These are phyloP conservation scores for Aspergillus spinulosporus DNA, from an alignment of 2,329 filamentous ascomycete genomes.

Conservation along the genomic window DNA sequence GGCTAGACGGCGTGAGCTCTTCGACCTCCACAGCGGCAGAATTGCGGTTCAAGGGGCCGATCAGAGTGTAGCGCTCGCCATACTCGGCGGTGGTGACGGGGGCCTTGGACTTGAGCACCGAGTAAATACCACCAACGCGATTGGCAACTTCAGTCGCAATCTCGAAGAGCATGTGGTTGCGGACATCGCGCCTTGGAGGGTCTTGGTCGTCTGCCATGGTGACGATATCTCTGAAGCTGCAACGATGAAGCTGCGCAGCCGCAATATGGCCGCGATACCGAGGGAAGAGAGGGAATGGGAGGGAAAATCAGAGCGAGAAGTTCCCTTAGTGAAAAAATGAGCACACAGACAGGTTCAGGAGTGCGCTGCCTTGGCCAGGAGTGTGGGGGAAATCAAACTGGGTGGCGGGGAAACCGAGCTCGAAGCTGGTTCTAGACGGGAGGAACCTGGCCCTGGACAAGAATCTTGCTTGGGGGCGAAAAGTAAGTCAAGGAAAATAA, in stretches of 20 bases:
- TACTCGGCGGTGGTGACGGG: conserved; percentile 97
- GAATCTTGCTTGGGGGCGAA: neutral
- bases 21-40: conserved; percentile 97
- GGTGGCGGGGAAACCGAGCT: conserved; percentile 12
- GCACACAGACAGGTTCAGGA: neutral
- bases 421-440: neutral
- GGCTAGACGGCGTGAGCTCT: conserved; percentile 79
- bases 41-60: conserved; percentile 87
- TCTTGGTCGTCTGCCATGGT: conserved; percentile 57
- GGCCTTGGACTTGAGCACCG: conserved; percentile 97
- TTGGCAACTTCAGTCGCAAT: conserved; percentile 96
- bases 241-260: neutral
- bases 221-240: neutral
- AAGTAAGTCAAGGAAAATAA: neutral
- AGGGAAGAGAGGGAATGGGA: neutral
- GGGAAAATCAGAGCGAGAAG: neutral
- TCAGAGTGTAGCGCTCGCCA: conserved; percentile 93
- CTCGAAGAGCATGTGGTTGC: conserved; percentile 95
- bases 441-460: neutral
- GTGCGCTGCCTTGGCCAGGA: conserved; percentile 2
- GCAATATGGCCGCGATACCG: neutral
- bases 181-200: conserved; percentile 67
- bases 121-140: conserved; percentile 98
- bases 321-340: neutral
- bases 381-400: conserved; percentile 13